These are phyloP conservation scores for Exserohilum rostratum DNA, from an alignment of 2,329 filamentous ascomycete species.

Conservation along the genomic window DNA sequence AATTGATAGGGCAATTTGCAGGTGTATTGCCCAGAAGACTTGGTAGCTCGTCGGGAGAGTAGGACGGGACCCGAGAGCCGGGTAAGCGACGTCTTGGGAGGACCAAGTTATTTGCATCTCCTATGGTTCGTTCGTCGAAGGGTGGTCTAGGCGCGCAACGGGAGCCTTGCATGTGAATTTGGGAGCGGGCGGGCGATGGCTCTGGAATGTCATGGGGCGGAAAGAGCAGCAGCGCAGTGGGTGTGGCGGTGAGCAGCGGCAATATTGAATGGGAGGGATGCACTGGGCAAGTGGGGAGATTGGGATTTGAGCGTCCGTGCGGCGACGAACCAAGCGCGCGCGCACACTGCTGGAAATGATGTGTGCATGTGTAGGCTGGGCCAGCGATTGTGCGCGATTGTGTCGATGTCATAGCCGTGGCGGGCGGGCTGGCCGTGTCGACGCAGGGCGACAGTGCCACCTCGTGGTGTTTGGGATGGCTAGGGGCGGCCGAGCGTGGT, in stretches of 20 bases:
- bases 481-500: not conserved
- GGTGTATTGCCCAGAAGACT: conserved; percentile 7
- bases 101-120: conserved; percentile 1
- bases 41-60: conserved; percentile 3
- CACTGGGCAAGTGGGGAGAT: not conserved
- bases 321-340: not conserved
- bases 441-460: not conserved
- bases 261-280: not conserved
- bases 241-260: not conserved
- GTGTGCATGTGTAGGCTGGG: not conserved
- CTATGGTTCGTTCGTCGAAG: no score
- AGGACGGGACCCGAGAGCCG: conserved; percentile 1
- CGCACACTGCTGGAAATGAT: not conserved
- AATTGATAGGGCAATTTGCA: not conserved
- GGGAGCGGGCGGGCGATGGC: not conserved
- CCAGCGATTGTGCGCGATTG: not conserved
- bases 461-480: not conserved
- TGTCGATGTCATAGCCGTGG: no score
- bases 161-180: not conserved
- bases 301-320: not conserved
- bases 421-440: no score
- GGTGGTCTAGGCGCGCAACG: no score
- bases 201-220: not conserved
- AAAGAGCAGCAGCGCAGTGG: no score
- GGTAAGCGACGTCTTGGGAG: conserved; percentile 5